These are phyloP conservation scores for Debaryomycetaceae sp. DNA, from an alignment of 1,139 yeast species.

Conservation along the genomic window DNA sequence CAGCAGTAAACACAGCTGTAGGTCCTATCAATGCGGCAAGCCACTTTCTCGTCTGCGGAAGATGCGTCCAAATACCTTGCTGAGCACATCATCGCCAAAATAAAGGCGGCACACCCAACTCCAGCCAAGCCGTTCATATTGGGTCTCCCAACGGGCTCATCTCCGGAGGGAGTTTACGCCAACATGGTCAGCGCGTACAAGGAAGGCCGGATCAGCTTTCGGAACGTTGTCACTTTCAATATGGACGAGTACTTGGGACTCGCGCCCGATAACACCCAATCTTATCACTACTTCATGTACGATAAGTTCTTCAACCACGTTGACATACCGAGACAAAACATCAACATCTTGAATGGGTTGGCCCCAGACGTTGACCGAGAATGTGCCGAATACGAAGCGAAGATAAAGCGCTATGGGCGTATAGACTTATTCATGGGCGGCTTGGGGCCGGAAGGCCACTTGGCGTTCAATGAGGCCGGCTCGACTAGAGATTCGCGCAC, in stretches of 20 bases:
- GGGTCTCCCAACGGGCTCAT: conserved; percentile 65
- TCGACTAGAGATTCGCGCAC: conserved; percentile 45
- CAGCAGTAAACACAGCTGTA: conserved; percentile 5
- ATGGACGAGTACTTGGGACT: conserved; percentile 61
- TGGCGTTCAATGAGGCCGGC: conserved; percentile 63
- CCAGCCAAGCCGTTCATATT: conserved; percentile 49
- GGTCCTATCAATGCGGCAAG: conserved; percentile 43
- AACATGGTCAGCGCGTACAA: conserved; percentile 44
- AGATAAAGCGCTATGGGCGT: conserved; percentile 47
- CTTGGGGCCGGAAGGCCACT: conserved; percentile 62
- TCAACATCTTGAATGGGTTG: conserved; percentile 53
- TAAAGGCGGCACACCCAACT: conserved; percentile 46
- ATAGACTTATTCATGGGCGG: conserved; percentile 60
- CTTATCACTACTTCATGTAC: conserved; percentile 60
- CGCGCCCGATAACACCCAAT: conserved; percentile 45
- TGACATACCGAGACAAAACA: conserved; percentile 52
- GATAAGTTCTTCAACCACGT: conserved; percentile 56
- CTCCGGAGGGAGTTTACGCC: conserved; percentile 57
- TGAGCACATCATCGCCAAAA: conserved; percentile 39
- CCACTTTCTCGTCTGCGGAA: conserved; percentile 31
- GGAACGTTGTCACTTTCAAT: conserved; percentile 56
- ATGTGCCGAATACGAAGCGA: conserved; percentile 47
- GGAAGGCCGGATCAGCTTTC: conserved; percentile 42
- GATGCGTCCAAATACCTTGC: conserved; percentile 53
- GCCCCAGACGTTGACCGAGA: conserved; percentile 44